These are phyloP conservation scores for Coleophoma crateriformis DNA, from an alignment of 2,329 filamentous ascomycete genomes.

Conservation along the genomic window DNA sequence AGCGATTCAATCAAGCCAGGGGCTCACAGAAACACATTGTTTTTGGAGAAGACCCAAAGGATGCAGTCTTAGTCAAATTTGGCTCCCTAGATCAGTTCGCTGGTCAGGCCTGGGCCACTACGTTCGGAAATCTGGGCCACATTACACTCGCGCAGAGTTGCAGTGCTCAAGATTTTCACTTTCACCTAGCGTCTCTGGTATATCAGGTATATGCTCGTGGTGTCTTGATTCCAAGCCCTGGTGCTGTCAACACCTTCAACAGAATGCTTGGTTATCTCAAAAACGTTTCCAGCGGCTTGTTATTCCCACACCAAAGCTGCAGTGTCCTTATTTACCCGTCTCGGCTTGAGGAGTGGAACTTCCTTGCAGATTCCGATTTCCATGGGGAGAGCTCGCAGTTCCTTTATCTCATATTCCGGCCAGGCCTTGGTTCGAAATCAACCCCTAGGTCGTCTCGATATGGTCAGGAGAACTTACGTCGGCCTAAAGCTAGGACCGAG, in stretches of 20 bases:
- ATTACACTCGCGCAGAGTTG: conserved; percentile 19
- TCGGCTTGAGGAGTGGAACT: conserved; percentile 21
- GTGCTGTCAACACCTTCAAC: conserved; percentile 4
- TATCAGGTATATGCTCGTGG: conserved; percentile 8
- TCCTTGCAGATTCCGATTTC: conserved; percentile 10
- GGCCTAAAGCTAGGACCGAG: too few species aligned
- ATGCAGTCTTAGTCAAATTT: conserved; percentile 11
- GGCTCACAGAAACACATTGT: conserved; percentile 6
- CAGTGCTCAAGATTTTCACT: conserved; percentile 18
- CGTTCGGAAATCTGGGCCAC: conserved; percentile 5
- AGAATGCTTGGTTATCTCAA: conserved; percentile 14
- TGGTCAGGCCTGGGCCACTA: conserved; percentile 7
- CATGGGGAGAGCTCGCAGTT: conserved; percentile 6
- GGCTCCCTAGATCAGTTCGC: conserved; percentile 5
- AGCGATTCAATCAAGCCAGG: neutral
- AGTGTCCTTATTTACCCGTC: conserved; percentile 19
- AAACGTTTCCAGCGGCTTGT: conserved; percentile 13
- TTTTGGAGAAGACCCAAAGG: too few species aligned
- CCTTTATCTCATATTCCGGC: conserved; percentile 19
- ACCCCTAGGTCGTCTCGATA: neutral
- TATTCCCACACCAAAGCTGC: conserved; percentile 10
- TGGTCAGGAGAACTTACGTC: too few species aligned
- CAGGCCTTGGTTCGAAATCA: conserved; percentile 2
- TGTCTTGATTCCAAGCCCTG: conserved; percentile 1
- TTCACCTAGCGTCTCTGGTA: conserved; percentile 4